Base-by-base conservation (phyloP, 805 yeast species). In the Priceomyces fermenticarens region DNA sequence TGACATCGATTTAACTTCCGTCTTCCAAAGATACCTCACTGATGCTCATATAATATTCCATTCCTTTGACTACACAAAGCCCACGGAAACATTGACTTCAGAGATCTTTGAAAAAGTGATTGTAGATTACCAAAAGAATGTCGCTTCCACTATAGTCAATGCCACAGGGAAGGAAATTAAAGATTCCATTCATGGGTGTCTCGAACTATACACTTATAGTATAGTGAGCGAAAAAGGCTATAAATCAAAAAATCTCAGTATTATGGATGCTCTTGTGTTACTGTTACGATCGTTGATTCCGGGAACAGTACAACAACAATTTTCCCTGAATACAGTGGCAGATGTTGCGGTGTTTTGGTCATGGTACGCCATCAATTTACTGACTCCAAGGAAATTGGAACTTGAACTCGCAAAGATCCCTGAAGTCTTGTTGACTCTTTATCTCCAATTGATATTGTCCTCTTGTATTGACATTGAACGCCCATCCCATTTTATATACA, bases 1-100 rank as follows among this genome's bases (percentile, higher is more conserved):
- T 60, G 98, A 90, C 59, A 54, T 88, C 38, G 78, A 83, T 39
- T 62, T 81, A 10, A 62, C 61, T n/a, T 51, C 53, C 1, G 59
- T 61, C 15, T 72, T 83, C 33, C 45, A 49, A 2, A 48, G 63
- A 52, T 52, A 53, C 70, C 32, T 63, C 7, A 50, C 55, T 3
- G 67, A 68, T 27, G 60, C 81, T 2, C 60, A 57, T 32, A 51
- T 56, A 2, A 53, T 83, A 2, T 78, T 84, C 38, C 52, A 57
- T 9, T 38, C 54, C 10, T 44, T 62, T 10, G 57, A 60, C 36
- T 53, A 47, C 30, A 23, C 23, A 1, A 43, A 45, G 14, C 48
- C 55, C 13, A 57, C 57, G 3, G 57, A 63, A 10, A 55, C 54
- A 0, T 47, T 58, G 10, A 58, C 58, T 36, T 69, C 62, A n/a